Base-by-base conservation (phyloP, 2,329 filamentous ascomycete genomes). In the Colletotrichum graminicola region DNA sequence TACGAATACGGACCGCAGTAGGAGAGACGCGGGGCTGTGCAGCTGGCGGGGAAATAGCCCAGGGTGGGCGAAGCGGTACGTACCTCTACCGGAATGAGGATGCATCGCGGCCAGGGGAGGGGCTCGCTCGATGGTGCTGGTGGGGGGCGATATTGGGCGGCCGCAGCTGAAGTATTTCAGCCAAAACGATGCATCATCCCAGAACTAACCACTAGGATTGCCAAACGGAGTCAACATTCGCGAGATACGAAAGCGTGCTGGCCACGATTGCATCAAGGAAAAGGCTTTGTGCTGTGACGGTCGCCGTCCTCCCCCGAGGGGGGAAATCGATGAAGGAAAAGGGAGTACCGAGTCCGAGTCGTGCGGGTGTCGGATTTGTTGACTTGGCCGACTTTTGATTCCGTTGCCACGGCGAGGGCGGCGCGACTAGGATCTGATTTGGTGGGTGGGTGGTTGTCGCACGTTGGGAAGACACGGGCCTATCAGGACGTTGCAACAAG, bases 361-460 rank as follows among this genome's bases (percentile, higher is more conserved):
- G 49, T 23, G 52, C 23, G 34, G 43, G 23, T 29, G 43, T 12
- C 39, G 57, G 36, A 60, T 69, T 69, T 72, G 69, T 72, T 72
- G 69, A 72, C 69, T 49, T 49, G 60, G 18, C 23, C 7, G 21
- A 55, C 54, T 54, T 63, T 51, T 63, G 69, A 43, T 64, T 45
- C 18, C 54, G 69, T 72, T 72, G 69, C 69, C 47, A 72, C 59
- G 65, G 69, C 52, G 52, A 72, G 55, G 29, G 62, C 55, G 49
- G 56, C 45, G n/a, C 34, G n/a, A 34, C 65, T 56, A 63, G 65
- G 69, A 54, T 64, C 47, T 63, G 60, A 59, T 69, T 60, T 60
- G 59, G 55, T 16, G 36, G 59, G 55, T 16, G 36, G 21, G 23
- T 34, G 47, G 60, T 39, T 55, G 69, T 72, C 65, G 69, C 69